phyloP scores from a whole-genome alignment of 495 filamentous ascomycete species.

The Hypomontagnella monticulosa region DNA sequence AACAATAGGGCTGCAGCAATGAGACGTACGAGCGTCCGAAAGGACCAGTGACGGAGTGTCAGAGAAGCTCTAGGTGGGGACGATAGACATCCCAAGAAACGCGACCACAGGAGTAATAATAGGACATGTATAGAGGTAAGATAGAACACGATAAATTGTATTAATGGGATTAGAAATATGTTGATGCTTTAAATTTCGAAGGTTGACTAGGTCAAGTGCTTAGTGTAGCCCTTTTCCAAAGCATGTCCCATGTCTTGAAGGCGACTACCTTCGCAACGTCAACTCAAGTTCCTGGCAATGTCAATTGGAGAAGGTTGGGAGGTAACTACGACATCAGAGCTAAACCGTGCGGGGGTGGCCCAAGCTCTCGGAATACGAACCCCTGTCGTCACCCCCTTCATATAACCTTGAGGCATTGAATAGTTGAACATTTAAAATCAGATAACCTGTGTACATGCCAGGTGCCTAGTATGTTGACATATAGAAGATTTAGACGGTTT shows the following conservation, averaged over 20 bases:
- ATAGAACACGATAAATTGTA: neutral
- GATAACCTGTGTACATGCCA: too few relatives aligned
- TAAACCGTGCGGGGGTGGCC: slow-evolving; percentile 28
- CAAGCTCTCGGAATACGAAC: slow-evolving; percentile 29
- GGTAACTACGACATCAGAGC: neutral
- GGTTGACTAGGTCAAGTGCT: too few relatives aligned
- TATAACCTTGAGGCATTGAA: too few relatives aligned
- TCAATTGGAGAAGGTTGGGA: slow-evolving; percentile 8
- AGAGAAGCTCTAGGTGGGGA: slow-evolving; percentile 32
- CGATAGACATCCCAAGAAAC: slow-evolving; percentile 31
- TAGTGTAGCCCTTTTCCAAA: too few relatives aligned
- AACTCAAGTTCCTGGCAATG: neutral
- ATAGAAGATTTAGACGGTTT: too few relatives aligned
- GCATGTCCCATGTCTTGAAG: slow-evolving; percentile 1
- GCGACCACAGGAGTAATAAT: slow-evolving; percentile 6
- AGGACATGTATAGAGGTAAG: slow-evolving; percentile 14
- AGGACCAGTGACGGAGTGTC: slow-evolving; percentile 21
- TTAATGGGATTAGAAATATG: slow-evolving; percentile 4
- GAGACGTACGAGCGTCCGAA: neutral
- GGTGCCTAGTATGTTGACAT: too few relatives aligned
- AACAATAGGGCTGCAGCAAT: slow-evolving; percentile 33
- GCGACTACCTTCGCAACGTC: slow-evolving; percentile 9
- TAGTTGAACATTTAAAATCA: too few relatives aligned
- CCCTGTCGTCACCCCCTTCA: neutral
- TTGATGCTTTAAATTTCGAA: slow-evolving; percentile 11